Evolutionary conservation across 768 basidiomycete genomes (phyloP).

Genomic region (Trametes gibbosa): DNA sequence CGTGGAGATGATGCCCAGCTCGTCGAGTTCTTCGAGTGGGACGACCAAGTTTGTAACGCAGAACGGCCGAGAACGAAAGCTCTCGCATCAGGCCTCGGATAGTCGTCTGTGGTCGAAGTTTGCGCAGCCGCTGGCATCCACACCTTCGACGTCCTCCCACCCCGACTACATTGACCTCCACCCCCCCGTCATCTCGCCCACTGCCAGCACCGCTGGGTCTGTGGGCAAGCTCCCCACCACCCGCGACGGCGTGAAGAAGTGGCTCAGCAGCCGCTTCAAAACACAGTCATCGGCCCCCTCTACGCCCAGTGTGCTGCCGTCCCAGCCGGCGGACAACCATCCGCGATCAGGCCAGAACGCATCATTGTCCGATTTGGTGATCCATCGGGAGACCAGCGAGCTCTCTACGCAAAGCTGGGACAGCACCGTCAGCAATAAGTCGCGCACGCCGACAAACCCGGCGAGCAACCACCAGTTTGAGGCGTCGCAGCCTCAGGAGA

Average conservation of each 20-base stretch:
- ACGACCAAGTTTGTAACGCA: constrained; percentile 38
- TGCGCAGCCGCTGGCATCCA: constrained; percentile 38
- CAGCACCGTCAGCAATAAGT: constrained; percentile 48
- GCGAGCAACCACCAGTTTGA: constrained; percentile 18
- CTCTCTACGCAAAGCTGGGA: constrained; percentile 60
- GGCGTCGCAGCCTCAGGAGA: constrained; percentile 1
- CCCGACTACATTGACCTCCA: constrained; percentile 28
- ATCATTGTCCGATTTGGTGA: constrained; percentile 65
- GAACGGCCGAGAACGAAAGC: constrained; percentile 51
- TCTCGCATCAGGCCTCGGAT: constrained; percentile 71
- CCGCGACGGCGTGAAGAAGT: constrained; percentile 76
- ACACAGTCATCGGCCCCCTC: constrained; percentile 40
- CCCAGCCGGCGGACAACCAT: constrained; percentile 26
- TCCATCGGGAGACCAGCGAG: constrained; percentile 55
- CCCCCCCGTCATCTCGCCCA: constrained; percentile 10
- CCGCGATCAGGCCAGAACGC: constrained; percentile 51
- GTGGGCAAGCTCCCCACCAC: constrained; percentile 63
- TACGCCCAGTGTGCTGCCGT: constrained; percentile 26
- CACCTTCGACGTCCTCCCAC: constrained; percentile 46
- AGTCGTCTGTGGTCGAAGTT: constrained; percentile 58
- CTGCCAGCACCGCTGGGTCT: constrained; percentile 41
- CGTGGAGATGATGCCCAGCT: constrained; percentile 43
- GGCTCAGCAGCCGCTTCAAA: constrained; percentile 56
- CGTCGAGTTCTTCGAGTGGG: constrained; percentile 39
- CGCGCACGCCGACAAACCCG: constrained; percentile 47